These are phyloP conservation scores for Phytophthora pini DNA, from an alignment of 352 stramenopile species.

Conservation along the genomic window DNA sequence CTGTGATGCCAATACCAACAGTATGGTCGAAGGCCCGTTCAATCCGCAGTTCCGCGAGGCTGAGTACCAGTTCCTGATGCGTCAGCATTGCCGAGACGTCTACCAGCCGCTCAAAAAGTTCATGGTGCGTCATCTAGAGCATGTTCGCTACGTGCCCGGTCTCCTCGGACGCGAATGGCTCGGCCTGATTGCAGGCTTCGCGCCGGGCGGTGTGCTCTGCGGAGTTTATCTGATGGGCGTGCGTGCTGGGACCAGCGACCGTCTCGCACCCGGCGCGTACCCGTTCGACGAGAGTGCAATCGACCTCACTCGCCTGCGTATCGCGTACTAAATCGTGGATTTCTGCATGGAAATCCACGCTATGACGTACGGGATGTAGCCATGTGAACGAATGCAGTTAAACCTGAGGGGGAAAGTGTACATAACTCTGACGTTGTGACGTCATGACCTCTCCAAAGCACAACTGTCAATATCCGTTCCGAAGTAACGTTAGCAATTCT, in stretches of 20 bases:
- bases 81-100: slow-evolving; percentile 36
- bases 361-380: slow-evolving; percentile 24
- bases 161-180: slow-evolving; percentile 27
- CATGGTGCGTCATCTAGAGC: slow-evolving; percentile 37
- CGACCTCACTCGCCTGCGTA: slow-evolving; percentile 37
- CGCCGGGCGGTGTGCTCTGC: slow-evolving; percentile 26
- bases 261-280: slow-evolving; percentile 34
- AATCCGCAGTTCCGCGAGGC: slow-evolving; percentile 35
- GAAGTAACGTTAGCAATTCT: slow-evolving; percentile 23
- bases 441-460: slow-evolving; percentile 11
- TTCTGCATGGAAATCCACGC: slow-evolving; percentile 14
- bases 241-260: slow-evolving; percentile 11
- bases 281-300: slow-evolving; percentile 39
- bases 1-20: slow-evolving; percentile 26
- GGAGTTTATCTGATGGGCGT: slow-evolving; percentile 37
- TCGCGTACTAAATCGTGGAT: slow-evolving; percentile 27
- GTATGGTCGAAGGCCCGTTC: slow-evolving; percentile 31
- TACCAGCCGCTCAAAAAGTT: slow-evolving; percentile 40
- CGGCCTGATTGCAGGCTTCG: slow-evolving; percentile 35
- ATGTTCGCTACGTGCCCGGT: slow-evolving; percentile 31
- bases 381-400: slow-evolving; percentile 20
- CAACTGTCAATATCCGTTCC: not conserved
- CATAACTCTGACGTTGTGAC: slow-evolving; percentile 22
- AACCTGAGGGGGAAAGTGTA: slow-evolving; percentile 6
- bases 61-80: slow-evolving; percentile 40